Percentiles rank a stretch among this genome's conserved stretches.
Conservation (phyloP, 495 filamentous ascomycete genomes). For the Trichoderma asperelloides region DNA sequence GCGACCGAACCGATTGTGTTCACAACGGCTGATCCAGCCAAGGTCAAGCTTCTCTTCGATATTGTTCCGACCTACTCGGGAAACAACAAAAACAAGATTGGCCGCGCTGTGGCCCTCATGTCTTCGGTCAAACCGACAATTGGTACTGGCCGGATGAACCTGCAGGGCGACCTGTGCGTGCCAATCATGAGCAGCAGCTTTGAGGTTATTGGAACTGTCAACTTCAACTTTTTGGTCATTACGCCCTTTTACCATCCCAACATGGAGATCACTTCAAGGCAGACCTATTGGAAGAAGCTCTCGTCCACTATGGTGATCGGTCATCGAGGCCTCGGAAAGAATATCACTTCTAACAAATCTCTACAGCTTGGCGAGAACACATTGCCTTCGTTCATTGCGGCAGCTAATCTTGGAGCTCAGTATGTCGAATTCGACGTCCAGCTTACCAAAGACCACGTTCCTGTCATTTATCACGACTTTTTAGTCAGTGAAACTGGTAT, state of each 20-base stretch:
- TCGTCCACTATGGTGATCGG: slow-evolving; percentile 79
- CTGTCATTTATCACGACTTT: slow-evolving; percentile 99
- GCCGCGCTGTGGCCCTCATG: slow-evolving; percentile 84
- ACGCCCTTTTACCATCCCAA: slow-evolving; percentile 91
- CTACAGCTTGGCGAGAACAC: slow-evolving; percentile 96
- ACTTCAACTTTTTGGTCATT: slow-evolving; percentile 93
- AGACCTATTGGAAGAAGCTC: slow-evolving; percentile 86
- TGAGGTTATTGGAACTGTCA: slow-evolving; percentile 86
- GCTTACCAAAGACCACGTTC: slow-evolving; percentile 95
- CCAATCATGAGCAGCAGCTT: slow-evolving; percentile 77
- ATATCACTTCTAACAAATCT: slow-evolving; percentile 68
- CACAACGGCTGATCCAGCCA: slow-evolving; percentile 62
- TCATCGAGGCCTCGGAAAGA: slow-evolving; percentile 90
- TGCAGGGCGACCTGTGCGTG: slow-evolving; percentile 88
- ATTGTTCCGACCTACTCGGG: slow-evolving; percentile 96
- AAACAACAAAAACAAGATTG: slow-evolving; percentile 76
- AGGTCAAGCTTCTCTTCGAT: slow-evolving; percentile 87
- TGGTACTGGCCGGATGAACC: slow-evolving; percentile 66
- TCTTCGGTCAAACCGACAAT: slow-evolving; percentile 73
- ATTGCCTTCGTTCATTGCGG: slow-evolving; percentile 87
- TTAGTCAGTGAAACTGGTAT: slow-evolving; percentile 97
- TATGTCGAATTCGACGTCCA: slow-evolving; percentile 97
- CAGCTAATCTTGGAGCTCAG: slow-evolving; percentile 82
- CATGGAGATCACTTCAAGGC: slow-evolving; percentile 78
- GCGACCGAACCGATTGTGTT: slow-evolving; percentile 88